These are phyloP conservation scores for Penicillium maclennaniae DNA, from an alignment of 495 filamentous ascomycete species.

Conservation along the genomic window DNA sequence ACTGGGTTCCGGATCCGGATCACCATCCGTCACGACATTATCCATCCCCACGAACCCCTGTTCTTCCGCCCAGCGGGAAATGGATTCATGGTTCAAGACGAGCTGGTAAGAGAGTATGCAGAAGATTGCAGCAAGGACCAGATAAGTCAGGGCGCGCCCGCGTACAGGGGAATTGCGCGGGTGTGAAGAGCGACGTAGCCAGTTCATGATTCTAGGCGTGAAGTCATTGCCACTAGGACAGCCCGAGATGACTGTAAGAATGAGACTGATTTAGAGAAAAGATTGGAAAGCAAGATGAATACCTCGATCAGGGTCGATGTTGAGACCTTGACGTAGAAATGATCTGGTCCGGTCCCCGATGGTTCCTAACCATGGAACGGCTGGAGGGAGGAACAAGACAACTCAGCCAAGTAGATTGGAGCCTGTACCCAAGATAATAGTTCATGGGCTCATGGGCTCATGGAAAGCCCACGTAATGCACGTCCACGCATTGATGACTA, in stretches of 20 bases:
- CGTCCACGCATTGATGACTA: too few species aligned
- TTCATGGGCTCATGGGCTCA: too few species aligned
- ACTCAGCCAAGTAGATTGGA: too few species aligned
- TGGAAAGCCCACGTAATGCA: too few species aligned
- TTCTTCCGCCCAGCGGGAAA: neutral
- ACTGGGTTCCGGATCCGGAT: neutral
- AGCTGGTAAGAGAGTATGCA: conserved; percentile 23
- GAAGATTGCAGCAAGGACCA: conserved; percentile 14
- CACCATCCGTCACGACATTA: neutral
- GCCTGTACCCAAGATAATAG: too few species aligned
- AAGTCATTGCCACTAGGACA: neutral
- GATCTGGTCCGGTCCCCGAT: neutral
- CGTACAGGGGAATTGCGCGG: conserved; percentile 6
- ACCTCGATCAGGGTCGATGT: neutral
- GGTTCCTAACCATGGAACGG: too few species aligned
- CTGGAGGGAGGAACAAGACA: too few species aligned
- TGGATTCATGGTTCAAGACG: conserved; percentile 13
- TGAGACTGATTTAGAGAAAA: neutral
- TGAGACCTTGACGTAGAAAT: neutral
- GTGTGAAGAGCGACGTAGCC: neutral
- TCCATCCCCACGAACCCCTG: neutral
- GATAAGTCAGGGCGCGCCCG: conserved; percentile 13
- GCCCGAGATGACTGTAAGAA: neutral
- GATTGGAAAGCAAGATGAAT: neutral
- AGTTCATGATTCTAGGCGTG: conserved; percentile 1